These are phyloP conservation scores for Leishmania aethiopica DNA, from an alignment of 208 protist species.

Conservation along the genomic window DNA sequence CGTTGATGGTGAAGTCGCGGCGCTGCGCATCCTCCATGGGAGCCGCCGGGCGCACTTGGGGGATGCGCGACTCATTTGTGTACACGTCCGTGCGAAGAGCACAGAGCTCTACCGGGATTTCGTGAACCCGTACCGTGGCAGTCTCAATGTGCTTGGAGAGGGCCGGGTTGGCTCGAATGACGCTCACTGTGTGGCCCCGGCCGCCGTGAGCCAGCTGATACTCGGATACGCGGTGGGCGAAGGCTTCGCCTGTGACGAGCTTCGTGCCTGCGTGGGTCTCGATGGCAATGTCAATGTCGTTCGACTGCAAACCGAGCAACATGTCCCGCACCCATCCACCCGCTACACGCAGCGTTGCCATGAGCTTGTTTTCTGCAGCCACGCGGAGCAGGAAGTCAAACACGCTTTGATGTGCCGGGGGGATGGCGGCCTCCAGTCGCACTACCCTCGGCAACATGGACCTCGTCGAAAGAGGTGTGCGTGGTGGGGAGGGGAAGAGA, in stretches of 20 bases:
- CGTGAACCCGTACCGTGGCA: constrained; percentile 92
- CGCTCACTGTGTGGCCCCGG: constrained; percentile 72
- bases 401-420: constrained; percentile 66
- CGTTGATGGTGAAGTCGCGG: constrained; percentile 99
- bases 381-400: constrained; percentile 87
- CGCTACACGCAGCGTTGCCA: constrained; percentile 86
- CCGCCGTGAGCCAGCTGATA: constrained; percentile 65
- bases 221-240: constrained; percentile 86
- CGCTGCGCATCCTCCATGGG: constrained; percentile 95
- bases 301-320: constrained; percentile 86
- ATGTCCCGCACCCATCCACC: constrained; percentile 99
- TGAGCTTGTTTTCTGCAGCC: constrained; percentile 55
- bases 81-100: constrained; percentile 96
- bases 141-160: constrained; percentile 99
- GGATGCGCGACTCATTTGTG: constrained; percentile 90
- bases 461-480: neutral
- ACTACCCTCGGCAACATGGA: constrained; percentile 37
- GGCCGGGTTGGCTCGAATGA: constrained; percentile 96
- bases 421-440: constrained; percentile 51
- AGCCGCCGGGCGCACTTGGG: constrained; percentile 77
- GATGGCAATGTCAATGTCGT: constrained; percentile 99
- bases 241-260: constrained; percentile 80
- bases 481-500: neutral
- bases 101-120: constrained; percentile 96
- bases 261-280: constrained; percentile 53